phyloP scores from a whole-genome alignment of 2,329 filamentous ascomycete species.

The Penicillium oxalicum region DNA sequence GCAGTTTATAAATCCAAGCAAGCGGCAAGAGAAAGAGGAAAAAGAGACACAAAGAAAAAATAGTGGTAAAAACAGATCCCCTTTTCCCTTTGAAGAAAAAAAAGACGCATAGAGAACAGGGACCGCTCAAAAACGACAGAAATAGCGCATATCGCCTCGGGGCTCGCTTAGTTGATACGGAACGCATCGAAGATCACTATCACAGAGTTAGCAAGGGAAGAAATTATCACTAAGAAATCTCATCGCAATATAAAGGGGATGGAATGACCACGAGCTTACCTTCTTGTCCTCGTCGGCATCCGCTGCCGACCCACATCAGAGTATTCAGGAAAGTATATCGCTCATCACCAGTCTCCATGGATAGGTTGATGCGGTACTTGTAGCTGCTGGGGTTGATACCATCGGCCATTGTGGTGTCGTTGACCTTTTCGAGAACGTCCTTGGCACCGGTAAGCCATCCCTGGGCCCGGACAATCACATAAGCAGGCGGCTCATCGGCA shows the following conservation, averaged over 20 bases:
- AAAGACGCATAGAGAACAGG: conserved; percentile 4
- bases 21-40: conserved; percentile 10
- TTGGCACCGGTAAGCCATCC: conserved; percentile 47
- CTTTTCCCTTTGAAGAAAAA: conserved; percentile 16
- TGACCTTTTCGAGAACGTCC: conserved; percentile 45
- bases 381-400: conserved; percentile 45
- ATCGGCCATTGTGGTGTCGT: conserved; percentile 41
- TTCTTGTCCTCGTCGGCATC: conserved; percentile 43
- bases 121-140: conserved; percentile 20
- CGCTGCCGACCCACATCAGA: conserved; percentile 47
- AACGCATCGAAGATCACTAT: conserved; percentile 35
- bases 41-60: conserved; percentile 6
- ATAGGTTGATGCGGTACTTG: conserved; percentile 44
- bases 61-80: conserved; percentile 16
- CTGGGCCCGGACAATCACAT: conserved; percentile 42
- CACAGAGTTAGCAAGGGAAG: conserved; percentile 3
- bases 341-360: conserved; percentile 47
- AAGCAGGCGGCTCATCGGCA: conserved; percentile 46
- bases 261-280: conserved; percentile 24
- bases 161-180: conserved; percentile 29
- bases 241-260: not conserved
- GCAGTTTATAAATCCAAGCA: not conserved
- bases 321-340: conserved; percentile 47
- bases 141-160: conserved; percentile 8
- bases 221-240: not conserved